These are phyloP conservation scores for Loxodes magnus DNA, from an alignment of 73 alveolate genomes.

Conservation along the genomic window DNA sequence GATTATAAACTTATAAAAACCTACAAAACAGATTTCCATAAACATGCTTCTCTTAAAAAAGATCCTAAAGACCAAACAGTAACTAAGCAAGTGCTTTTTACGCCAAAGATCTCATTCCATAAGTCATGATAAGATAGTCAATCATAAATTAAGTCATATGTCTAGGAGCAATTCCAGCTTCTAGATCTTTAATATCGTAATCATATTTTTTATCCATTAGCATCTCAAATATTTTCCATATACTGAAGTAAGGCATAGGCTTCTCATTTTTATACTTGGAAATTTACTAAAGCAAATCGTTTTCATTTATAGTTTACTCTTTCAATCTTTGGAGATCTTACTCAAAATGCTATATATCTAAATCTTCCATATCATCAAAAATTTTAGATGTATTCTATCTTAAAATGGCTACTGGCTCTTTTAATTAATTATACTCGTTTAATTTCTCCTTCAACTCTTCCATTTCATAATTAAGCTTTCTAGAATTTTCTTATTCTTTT, in stretches of 20 bases:
- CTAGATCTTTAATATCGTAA: slow-evolving; percentile 2
- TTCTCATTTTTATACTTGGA: not conserved
- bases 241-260: slow-evolving; percentile 10
- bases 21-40: slow-evolving; percentile 13
- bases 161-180: not conserved
- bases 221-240: slow-evolving; percentile 13
- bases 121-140: not conserved
- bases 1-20: slow-evolving; percentile 7
- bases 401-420: too few relatives aligned
- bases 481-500: too few relatives aligned
- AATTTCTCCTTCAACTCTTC: too few relatives aligned
- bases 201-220: slow-evolving; percentile 1
- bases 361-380: too few relatives aligned
- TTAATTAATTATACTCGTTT: too few relatives aligned
- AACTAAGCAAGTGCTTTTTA: not conserved
- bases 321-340: too few relatives aligned
- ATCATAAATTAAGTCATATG: slow-evolving; percentile 9
- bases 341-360: too few relatives aligned
- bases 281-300: not conserved
- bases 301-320: not conserved
- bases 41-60: slow-evolving; percentile 1
- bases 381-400: too few relatives aligned
- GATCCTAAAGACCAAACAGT: not conserved
- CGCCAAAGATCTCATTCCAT: slow-evolving; percentile 5
- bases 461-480: too few relatives aligned